Evolutionary conservation across 2,329 filamentous ascomycete genomes (phyloP).

Genomic region (Penicillium sp.): DNA sequence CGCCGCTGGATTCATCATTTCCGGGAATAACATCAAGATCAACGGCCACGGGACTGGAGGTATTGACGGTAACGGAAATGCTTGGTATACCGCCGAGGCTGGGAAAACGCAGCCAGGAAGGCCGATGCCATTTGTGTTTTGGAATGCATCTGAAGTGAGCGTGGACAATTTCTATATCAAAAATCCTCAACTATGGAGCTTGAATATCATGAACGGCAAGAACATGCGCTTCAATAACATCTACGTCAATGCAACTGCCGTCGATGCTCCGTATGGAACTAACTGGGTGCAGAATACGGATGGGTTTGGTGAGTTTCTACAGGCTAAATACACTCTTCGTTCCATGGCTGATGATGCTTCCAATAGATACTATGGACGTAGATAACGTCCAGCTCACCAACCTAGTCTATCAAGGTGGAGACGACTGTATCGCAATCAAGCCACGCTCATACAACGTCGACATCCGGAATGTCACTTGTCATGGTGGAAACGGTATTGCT

Average conservation of each 20-base stretch:
- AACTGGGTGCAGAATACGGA: conserved; percentile 65
- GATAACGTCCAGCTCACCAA: conserved; percentile 55
- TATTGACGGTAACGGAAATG: conserved; percentile 59
- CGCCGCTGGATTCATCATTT: conserved; percentile 57
- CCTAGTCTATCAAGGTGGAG: conserved; percentile 61
- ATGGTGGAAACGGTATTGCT: conserved; percentile 58
- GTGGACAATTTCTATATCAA: conserved; percentile 59
- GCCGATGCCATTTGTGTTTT: conserved; percentile 63
- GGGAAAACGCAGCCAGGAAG: conserved; percentile 54
- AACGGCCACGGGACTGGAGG: conserved; percentile 58
- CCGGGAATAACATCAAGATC: conserved; percentile 56
- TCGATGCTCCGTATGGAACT: conserved; percentile 53
- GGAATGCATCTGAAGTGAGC: conserved; percentile 60
- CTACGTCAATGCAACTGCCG: conserved; percentile 55
- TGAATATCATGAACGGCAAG: conserved; percentile 64
- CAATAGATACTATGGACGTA: conserved; percentile 58
- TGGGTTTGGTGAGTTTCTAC: conserved; percentile 48
- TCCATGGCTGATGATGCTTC: neutral
- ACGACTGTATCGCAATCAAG: conserved; percentile 66
- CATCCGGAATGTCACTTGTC: conserved; percentile 59
- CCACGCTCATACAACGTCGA: conserved; percentile 64
- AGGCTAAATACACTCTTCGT: too few species aligned
- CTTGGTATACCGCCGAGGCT: conserved; percentile 58
- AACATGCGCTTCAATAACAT: conserved; percentile 59
- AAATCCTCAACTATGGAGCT: conserved; percentile 57